Base-by-base conservation (phyloP, 805 yeast species). In the Schwanniomyces occidentalis region DNA sequence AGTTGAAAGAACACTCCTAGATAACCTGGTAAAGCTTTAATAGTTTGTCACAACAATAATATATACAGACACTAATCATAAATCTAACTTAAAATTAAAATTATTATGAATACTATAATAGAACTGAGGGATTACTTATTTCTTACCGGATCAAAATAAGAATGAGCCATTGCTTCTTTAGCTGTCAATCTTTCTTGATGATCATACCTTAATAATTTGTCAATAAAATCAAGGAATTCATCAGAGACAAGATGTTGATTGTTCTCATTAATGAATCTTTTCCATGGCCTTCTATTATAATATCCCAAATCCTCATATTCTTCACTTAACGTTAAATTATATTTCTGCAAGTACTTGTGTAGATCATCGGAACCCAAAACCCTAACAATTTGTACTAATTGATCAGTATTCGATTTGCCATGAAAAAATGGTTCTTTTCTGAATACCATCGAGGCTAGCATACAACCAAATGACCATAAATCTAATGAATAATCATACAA, bases 391-490 rank as follows among this genome's bases (percentile, higher is more conserved):
- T 87, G 90, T 16, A 89, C 95, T 51, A 89, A 67, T 64, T 89
- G 96, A 64, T 89, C 96, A 25, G 89, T 85, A 59, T 89, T 89
- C 14, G 95, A 84, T 42, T 85, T 82, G 14, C 96, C 96, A 57
- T 86, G 91, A 75, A 89, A 89, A 46, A 89, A 85, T 8, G 96
- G 96, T 52, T 89, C 96, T 54, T 81, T 85, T 54, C 83, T 85
- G 67, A 88, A 87, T 21, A 87, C 80, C 59, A 89, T 85, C 8
- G 93, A 82, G 7, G 95, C 96, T 32, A 89, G 66, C 87, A 86
- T 87, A 40, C 95, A 90, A 10, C 96, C 96, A 43, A 77, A 82
- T 8, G 95, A 82, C 96, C 96, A 89, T 50, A 89, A 59, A 58
- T 89, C 96, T 38, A 89, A 69, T 8, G 93, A 83, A 59, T 89